These are phyloP conservation scores for Brasilioporus rufonigricans DNA, from an alignment of 768 basidiomycete genomes.

Conservation along the genomic window DNA sequence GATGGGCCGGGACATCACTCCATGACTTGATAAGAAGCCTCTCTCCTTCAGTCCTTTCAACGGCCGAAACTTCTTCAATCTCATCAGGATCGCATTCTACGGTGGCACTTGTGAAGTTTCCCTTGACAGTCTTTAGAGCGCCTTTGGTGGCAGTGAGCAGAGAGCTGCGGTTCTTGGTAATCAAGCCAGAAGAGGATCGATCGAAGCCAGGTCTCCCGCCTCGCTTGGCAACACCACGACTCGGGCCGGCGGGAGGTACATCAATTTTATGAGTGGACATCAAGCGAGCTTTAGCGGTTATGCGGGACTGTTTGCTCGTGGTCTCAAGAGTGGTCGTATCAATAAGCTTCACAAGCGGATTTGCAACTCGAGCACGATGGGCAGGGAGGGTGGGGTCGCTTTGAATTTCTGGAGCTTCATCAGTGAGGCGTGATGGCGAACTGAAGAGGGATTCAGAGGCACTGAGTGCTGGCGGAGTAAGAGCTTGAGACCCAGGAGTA, in stretches of 20 bases:
- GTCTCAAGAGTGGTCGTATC: conserved; percentile 34
- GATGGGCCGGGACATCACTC: conserved; percentile 20
- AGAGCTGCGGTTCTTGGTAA: conserved; percentile 45
- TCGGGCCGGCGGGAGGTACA: conserved; percentile 9
- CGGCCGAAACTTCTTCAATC: conserved; percentile 11
- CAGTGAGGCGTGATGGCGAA: conserved; percentile 17
- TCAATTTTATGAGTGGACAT: conserved; percentile 20
- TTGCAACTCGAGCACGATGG: conserved; percentile 49
- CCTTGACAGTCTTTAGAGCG: conserved; percentile 47
- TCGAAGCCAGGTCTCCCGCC: conserved; percentile 47
- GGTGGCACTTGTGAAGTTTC: conserved; percentile 32
- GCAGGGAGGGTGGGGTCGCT: conserved; percentile 18
- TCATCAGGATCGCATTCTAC: conserved; percentile 21
- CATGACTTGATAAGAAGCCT: conserved; percentile 12
- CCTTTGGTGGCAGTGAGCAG: conserved; percentile 55
- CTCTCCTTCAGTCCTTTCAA: conserved; percentile 2
- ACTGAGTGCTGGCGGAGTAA: conserved; percentile 11
- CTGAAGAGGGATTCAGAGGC: conserved; percentile 31
- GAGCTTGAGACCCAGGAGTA: not conserved
- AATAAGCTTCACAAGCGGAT: conserved; percentile 53
- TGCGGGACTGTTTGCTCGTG: conserved; percentile 36
- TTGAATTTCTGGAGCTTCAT: conserved; percentile 6
- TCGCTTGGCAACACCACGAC: conserved; percentile 7
- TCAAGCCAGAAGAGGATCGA: conserved; percentile 45
- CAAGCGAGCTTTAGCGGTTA: conserved; percentile 50